phyloP scores from a whole-genome alignment of 2,329 filamentous ascomycete genomes.

The Hortaea sp. region DNA sequence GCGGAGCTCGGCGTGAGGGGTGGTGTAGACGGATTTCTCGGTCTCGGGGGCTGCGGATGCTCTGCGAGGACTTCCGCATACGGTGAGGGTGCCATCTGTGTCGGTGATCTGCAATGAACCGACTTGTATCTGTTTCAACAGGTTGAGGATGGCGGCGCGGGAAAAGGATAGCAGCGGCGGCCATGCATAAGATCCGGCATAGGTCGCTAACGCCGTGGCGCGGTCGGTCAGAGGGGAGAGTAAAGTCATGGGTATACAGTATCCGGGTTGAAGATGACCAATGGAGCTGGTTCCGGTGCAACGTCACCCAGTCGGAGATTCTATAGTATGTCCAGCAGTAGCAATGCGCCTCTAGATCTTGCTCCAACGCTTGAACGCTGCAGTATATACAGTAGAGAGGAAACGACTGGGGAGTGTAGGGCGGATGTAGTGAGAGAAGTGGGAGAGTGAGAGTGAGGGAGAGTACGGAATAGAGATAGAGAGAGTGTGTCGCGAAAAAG shows the following conservation, averaged over 20 bases:
- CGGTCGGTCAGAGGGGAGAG: conserved; percentile 27
- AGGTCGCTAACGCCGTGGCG: conserved; percentile 30
- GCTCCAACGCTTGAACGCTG: no score
- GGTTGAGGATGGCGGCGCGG: conserved; percentile 34
- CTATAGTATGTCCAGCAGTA: no score
- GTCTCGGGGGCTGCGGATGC: conserved; percentile 23
- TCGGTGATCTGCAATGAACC: conserved; percentile 38
- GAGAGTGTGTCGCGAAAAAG: no score
- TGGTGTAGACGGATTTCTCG: conserved; percentile 27
- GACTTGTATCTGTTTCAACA: conserved; percentile 36
- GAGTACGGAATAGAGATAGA: no score
- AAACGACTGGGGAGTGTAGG: no score
- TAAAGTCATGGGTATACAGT: conserved; percentile 18
- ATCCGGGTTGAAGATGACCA: background rate
- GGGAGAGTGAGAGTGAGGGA: no score
- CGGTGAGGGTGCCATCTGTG: conserved; percentile 32
- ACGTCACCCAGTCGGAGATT: no score
- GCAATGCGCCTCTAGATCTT: no score
- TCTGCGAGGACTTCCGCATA: conserved; percentile 30
- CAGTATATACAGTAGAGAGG: no score
- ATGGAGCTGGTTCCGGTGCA: background rate
- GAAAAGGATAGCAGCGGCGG: conserved; percentile 38
- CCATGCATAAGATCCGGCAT: conserved; percentile 38
- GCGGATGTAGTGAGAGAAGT: no score
- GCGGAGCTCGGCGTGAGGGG: conserved; percentile 44